These are phyloP conservation scores for Daldinia loculata DNA, from an alignment of 495 filamentous ascomycete species.

Conservation along the genomic window DNA sequence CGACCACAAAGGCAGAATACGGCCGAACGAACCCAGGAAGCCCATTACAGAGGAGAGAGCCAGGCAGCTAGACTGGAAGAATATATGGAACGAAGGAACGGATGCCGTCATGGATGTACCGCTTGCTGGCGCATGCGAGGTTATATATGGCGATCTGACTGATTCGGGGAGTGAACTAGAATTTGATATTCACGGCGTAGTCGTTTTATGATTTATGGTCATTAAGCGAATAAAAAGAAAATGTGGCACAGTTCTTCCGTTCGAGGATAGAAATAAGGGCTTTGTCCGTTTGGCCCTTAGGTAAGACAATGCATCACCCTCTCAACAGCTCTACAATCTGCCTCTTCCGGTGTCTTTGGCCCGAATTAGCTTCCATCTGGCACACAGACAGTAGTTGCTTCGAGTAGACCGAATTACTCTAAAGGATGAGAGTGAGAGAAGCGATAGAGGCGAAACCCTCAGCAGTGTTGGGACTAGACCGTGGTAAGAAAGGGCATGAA, in stretches of 20 bases:
- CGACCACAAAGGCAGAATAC: slow-evolving; percentile 72
- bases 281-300: neutral
- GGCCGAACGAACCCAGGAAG: slow-evolving; percentile 60
- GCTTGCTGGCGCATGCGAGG: slow-evolving; percentile 95
- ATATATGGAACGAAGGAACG: slow-evolving; percentile 88
- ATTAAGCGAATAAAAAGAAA: neutral
- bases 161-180: slow-evolving; percentile 36
- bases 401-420: neutral
- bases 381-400: neutral
- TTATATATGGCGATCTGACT: slow-evolving; percentile 70
- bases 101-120: slow-evolving; percentile 99
- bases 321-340: neutral
- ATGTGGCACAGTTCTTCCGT: neutral
- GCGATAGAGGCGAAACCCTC: neutral
- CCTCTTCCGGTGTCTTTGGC: too few relatives aligned
- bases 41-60: slow-evolving; percentile 59
- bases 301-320: neutral
- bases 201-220: neutral
- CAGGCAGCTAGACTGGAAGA: slow-evolving; percentile 73
- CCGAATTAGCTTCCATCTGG: neutral
- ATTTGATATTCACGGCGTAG: slow-evolving; percentile 9
- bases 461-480: neutral
- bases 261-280: neutral
- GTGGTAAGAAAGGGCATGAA: neutral
- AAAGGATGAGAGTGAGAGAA: neutral